These are phyloP conservation scores for Heracleum sosnowskyi DNA, from an alignment of 129 eudicot genomes.

Conservation along the genomic window DNA sequence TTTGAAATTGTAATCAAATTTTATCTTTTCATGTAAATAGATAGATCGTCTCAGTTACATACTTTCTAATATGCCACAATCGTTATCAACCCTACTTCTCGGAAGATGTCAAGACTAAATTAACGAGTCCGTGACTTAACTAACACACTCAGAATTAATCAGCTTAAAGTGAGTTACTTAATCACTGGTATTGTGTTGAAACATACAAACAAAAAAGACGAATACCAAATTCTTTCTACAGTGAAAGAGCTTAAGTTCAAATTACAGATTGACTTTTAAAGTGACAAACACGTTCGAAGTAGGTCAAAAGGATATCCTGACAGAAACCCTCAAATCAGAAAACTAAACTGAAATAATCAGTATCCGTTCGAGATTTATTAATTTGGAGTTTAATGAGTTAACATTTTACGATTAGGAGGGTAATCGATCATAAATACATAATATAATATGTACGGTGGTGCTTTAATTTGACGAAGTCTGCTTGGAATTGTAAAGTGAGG, in stretches of 20 bases:
- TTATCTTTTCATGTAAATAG: too few relatives aligned
- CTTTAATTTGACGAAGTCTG: slow-evolving; percentile 15
- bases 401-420: not conserved
- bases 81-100: too few relatives aligned
- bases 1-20: too few relatives aligned
- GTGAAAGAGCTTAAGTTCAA: not conserved
- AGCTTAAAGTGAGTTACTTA: not conserved
- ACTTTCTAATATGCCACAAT: too few relatives aligned
- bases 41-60: too few relatives aligned
- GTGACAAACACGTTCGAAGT: slow-evolving; percentile 3
- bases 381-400: not conserved
- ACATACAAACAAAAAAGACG: not conserved
- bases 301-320: slow-evolving; percentile 19
- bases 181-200: not conserved
- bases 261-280: not conserved
- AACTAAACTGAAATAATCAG: too few relatives aligned
- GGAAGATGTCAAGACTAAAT: not conserved
- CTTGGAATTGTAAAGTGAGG: not conserved
- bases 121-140: not conserved
- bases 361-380: not conserved
- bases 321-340: not conserved
- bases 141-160: not conserved
- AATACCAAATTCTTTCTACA: not conserved
- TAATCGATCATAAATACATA: too few relatives aligned
- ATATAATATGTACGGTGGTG: too few relatives aligned